phyloP scores from a whole-genome alignment of 768 basidiomycete species.

The Russula abietina region DNA sequence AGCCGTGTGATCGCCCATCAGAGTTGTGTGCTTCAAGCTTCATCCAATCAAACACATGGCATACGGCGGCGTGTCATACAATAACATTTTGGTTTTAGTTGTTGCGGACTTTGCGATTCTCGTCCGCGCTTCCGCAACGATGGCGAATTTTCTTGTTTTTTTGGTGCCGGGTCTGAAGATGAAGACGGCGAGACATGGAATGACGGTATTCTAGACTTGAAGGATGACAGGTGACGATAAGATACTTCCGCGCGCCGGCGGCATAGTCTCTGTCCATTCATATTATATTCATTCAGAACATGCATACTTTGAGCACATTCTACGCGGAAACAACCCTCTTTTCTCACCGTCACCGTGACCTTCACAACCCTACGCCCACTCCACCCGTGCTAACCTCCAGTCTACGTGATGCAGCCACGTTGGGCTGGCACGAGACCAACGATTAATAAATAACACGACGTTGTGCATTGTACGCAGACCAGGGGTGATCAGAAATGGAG shows the following conservation, averaged over 20 bases:
- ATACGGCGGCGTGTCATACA: too few relatives aligned
- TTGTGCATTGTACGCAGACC: neutral
- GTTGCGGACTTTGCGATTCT: too few relatives aligned
- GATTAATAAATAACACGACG: neutral
- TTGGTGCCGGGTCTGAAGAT: too few relatives aligned
- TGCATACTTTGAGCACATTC: neutral
- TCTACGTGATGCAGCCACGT: neutral
- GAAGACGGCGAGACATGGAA: neutral
- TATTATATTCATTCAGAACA: neutral
- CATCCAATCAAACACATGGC: too few relatives aligned
- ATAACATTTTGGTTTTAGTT: too few relatives aligned
- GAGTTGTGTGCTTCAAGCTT: too few relatives aligned
- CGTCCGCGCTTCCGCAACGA: too few relatives aligned
- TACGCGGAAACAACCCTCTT: conserved; percentile 9
- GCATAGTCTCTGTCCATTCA: neutral
- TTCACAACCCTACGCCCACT: conserved; percentile 12
- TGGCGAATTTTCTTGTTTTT: too few relatives aligned
- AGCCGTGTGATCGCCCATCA: neutral
- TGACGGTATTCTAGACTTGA: neutral
- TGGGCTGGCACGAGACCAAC: neutral
- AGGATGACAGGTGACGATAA: neutral
- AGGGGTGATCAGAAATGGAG: neutral
- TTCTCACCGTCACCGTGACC: conserved; percentile 14
- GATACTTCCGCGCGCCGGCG: neutral
- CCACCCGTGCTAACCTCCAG: conserved; percentile 2